These are phyloP conservation scores for Penicillium verrucosum DNA, from an alignment of 2,329 filamentous ascomycete genomes.

Conservation along the genomic window DNA sequence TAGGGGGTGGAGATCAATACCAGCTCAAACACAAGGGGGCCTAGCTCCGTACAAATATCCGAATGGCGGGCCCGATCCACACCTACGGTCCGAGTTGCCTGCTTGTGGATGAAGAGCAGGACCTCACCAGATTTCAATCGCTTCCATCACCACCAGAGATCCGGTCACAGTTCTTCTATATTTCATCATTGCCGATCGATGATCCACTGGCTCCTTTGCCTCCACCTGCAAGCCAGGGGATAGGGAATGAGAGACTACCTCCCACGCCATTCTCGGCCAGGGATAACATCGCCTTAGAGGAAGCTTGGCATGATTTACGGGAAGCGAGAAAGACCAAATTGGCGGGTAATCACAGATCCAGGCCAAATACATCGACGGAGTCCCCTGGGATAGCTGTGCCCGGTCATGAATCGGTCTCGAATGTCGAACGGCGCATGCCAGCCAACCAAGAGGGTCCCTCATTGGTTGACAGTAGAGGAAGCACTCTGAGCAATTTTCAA, in stretches of 20 bases:
- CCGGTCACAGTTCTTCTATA: conserved; percentile 78
- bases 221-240: conserved; percentile 48
- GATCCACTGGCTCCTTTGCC: conserved; percentile 73
- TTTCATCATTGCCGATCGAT: conserved; percentile 77
- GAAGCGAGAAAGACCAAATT: conserved; percentile 15
- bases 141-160: conserved; percentile 55
- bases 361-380: conserved; percentile 9
- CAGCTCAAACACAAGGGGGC: background rate
- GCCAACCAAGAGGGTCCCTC: conserved; percentile 16
- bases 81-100: conserved; percentile 60
- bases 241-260: conserved; percentile 55
- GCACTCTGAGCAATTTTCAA: conserved; percentile 12
- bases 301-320: conserved; percentile 66
- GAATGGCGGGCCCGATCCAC: conserved; percentile 49
- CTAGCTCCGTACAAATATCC: background rate
- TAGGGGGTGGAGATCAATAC: conserved; percentile 2
- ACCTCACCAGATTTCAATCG: conserved; percentile 31
- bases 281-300: conserved; percentile 77
- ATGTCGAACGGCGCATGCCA: conserved; percentile 9
- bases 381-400: conserved; percentile 28
- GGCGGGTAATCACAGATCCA: conserved; percentile 3
- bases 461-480: conserved; percentile 17
- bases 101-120: conserved; percentile 38
- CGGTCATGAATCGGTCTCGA: conserved; percentile 10
- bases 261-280: conserved; percentile 74